A percentile compares a stretch with the other conserved stretches of the same genome.
These are phyloP conservation scores for Alternaria sp. DNA, from an alignment of 2,329 filamentous ascomycete genomes.

Conservation along the genomic window DNA sequence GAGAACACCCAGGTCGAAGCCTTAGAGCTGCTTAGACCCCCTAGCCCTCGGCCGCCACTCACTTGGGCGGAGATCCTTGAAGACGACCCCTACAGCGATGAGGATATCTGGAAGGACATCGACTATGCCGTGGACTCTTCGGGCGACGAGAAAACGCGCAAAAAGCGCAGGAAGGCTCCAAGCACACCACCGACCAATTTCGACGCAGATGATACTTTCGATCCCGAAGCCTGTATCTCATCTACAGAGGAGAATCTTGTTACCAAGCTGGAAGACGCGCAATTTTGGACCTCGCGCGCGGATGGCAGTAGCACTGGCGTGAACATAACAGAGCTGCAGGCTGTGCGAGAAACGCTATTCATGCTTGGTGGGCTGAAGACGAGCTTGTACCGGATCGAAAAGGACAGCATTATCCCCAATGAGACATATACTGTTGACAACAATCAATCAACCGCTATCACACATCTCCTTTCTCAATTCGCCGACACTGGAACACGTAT, in stretches of 20 bases:
- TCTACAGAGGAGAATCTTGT: slow-evolving; percentile 36
- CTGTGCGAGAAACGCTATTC: slow-evolving; percentile 78
- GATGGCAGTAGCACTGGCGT: slow-evolving; percentile 20
- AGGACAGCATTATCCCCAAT: slow-evolving; percentile 40
- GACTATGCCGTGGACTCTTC: slow-evolving; percentile 71
- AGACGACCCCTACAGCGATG: slow-evolving; percentile 75
- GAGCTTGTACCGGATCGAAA: slow-evolving; percentile 65
- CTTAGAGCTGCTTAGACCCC: slow-evolving; percentile 62
- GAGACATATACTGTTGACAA: slow-evolving; percentile 50
- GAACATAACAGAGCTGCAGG: slow-evolving; percentile 71
- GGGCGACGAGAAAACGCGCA: slow-evolving; percentile 60
- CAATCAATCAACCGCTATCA: slow-evolving; percentile 39
- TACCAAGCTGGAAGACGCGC: slow-evolving; percentile 50
- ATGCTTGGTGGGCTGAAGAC: slow-evolving; percentile 84
- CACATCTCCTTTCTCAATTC: slow-evolving; percentile 53
- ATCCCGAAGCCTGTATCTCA: slow-evolving; percentile 44
- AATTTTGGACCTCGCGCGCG: slow-evolving; percentile 54
- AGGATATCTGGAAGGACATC: slow-evolving; percentile 72
- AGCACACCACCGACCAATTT: slow-evolving; percentile 46
- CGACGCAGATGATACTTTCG: slow-evolving; percentile 45
- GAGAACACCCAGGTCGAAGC: slow-evolving; percentile 70
- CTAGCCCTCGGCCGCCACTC: slow-evolving; percentile 58
- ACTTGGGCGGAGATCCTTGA: slow-evolving; percentile 81
- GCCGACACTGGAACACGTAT: slow-evolving; percentile 57
- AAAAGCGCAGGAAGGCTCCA: slow-evolving; percentile 21